Evolutionary conservation across 2,329 filamentous ascomycete species (phyloP), one percentile per base, ranked within the genome.

Genomic region (Parascedosporium putredinis): DNA sequence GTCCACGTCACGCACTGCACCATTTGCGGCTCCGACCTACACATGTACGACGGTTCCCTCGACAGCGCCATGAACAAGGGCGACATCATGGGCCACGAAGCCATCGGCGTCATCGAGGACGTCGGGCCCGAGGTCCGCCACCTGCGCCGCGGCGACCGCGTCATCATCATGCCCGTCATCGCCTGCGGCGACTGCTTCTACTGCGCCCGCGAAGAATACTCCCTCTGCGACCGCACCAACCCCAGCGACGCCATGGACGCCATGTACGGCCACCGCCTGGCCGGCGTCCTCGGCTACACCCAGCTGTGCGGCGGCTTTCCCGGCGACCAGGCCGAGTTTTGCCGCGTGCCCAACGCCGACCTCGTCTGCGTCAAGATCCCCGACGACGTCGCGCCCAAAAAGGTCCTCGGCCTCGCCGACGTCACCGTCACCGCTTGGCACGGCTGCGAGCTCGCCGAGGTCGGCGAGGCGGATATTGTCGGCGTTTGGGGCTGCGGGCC

Each of bases 131-230:
- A 55, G 9, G 66, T 69, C 4, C 58, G 55, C 5, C 57, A 56
- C 16, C 55, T 70, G 46, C 57, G 61, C 31, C 47, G 57, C 2
- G 69, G 68, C 3, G 67, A 73, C 44, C 56, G 64, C 22, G 67
- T 68, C 23, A 63, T 68, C n/a, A 63, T 68, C 52, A 36, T 36
- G 33, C 33, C 33, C 4, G 33, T 36, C n/a, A 36, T 36, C 12
- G 33, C 61, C 1, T 64, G 61, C 40, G 62, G 62, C 1, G 50
- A 55, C 16, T 64, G 62, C 52, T 49, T 54, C 18, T 63, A 60
- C 52, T 64, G 62, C 52, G 44, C 55, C 27, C 54, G 56, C 8
- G 47, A 62, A 49, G 55, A 64, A 47, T 64, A 56, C 45, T 64
- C 62, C 1, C 56, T 63, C 18, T 64, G 47, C 45, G 60, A 63